Base-by-base conservation (phyloP, 768 basidiomycete genomes). In the Tremella yokohamensis region DNA sequence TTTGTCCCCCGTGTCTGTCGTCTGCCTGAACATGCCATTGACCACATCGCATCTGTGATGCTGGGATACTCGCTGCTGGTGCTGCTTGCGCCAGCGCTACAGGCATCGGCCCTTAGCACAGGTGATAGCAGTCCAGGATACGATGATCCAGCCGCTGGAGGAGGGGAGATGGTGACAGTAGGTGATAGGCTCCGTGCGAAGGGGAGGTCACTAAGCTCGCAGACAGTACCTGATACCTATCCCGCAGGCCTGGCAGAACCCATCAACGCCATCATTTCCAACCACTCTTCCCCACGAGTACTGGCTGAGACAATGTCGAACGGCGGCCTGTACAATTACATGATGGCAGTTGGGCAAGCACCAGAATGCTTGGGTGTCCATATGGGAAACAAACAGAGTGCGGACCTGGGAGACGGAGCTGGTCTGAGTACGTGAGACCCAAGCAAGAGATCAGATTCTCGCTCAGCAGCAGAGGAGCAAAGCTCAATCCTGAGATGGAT, bases 241-340 rank as follows among this genome's bases (percentile, higher is more conserved):
- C 63, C 59, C 15, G 34, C 37, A 15, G 57, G 57, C 11, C 44
- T 58, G 8, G 52, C 51, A 0, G 64, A 66, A 53, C 64, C 64
- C n/a, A 18, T 66, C 26, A 66, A 66, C 24, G 34, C 62, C 22
- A 66, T 66, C 49, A 62, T 66, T 16, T 57, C 58, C 8, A 56
- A 52, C 29, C 22, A 49, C 16, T 60, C 57, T 20, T 54, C 58
- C 45, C 57, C 57, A 16, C 39, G 55, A 24, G 64, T 66, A 2
- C 18, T 66, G 25, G 48, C 24, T 18, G 53, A 58, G 11, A 57
- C 49, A 4, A 57, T 54, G 50, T 8, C 18, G 8, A 42, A 62
- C 11, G 64, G 64, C 38, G 64, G 64, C 3, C 16, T 66, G n/a
- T 66, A 62, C 49, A 62, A 57, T 39, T 66, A 53, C 49, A 20